Evolutionary conservation across 768 basidiomycete genomes (phyloP).

Genomic region (Dictyophora rubrovolvata): DNA sequence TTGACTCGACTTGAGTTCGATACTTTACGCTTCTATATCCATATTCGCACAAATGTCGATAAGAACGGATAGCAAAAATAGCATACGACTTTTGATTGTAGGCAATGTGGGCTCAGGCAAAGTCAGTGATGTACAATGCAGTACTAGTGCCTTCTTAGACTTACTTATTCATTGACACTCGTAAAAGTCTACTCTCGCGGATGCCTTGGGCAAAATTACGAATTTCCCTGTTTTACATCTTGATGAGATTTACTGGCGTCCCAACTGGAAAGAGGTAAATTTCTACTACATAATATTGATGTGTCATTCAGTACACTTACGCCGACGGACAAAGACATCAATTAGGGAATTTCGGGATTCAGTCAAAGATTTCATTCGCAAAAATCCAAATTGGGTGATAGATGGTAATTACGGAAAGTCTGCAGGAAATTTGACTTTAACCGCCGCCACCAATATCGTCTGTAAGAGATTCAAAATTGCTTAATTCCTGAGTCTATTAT

Average conservation of each 20-base stretch:
- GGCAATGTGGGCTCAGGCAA: slow-evolving; percentile 6
- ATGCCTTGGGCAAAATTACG: not conserved
- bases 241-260: not conserved
- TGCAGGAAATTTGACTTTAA: not conserved
- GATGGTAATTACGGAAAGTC: not conserved
- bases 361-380: not conserved
- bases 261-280: slow-evolving; percentile 4
- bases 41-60: not conserved
- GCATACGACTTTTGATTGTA: slow-evolving; percentile 3
- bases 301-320: not conserved
- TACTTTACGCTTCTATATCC: too few species aligned
- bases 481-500: not conserved
- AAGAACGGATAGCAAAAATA: slow-evolving; percentile 1
- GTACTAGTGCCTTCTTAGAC: not conserved
- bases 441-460: not conserved
- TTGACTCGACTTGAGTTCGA: too few species aligned
- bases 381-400: slow-evolving; percentile 6
- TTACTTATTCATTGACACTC: not conserved
- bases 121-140: not conserved
- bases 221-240: slow-evolving; percentile 1
- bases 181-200: slow-evolving; percentile 3
- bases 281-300: too few species aligned
- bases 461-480: not conserved
- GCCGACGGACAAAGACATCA: not conserved
- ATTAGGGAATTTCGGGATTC: not conserved